Base-by-base conservation (phyloP, 106 monocot species). In the Dioscorea dumetorum region DNA sequence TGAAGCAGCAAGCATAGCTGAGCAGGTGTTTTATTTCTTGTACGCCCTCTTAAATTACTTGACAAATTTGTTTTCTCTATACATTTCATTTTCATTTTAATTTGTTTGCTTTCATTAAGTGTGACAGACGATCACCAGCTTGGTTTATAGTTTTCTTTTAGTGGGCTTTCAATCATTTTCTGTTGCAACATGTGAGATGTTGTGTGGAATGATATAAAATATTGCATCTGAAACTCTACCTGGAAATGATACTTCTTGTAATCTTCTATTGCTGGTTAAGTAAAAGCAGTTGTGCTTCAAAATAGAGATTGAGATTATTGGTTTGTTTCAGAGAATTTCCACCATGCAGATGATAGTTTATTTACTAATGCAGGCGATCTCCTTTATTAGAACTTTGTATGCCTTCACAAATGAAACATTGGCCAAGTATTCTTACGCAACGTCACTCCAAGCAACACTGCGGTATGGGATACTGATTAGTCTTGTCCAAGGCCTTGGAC, bases 1-100 rank as follows among this genome's bases (percentile, higher is more conserved):
- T 79, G 99, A 99, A 77, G 99, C 99, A 49, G 99, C 99, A 62
- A 90, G 99, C 77, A 92, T 99, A 62, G 99, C 99, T 67, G 99
- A 99, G 72, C 99, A 99, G 93, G 99, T 99, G 28, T 50, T 34
- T 73, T 60, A 17, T 24, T 60, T 67, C 49, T 19, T 51, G 0
- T 54, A 8, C 2, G 19, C 2, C 9, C 54, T 54, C 10, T 41
- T 41, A 41, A 41, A 41, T 41, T 41, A 41, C 41, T 41, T 41
- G 41, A 41, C 10, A 10, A 41, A 41, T 41, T 41, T 41, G 9
- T 28, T 41, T 41, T 41, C 41, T 41, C 6, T 41, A 6, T 41
- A 41, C 10, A 41, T 41, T 41, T 41, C 6, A 3, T 41, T 41
- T 41, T 6, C 41, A 41, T 41, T 41, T 41, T 41, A 10, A 3